Evolutionary conservation across 1,139 yeast genomes (phyloP).

Genomic region (Geotrichum australiense): DNA sequence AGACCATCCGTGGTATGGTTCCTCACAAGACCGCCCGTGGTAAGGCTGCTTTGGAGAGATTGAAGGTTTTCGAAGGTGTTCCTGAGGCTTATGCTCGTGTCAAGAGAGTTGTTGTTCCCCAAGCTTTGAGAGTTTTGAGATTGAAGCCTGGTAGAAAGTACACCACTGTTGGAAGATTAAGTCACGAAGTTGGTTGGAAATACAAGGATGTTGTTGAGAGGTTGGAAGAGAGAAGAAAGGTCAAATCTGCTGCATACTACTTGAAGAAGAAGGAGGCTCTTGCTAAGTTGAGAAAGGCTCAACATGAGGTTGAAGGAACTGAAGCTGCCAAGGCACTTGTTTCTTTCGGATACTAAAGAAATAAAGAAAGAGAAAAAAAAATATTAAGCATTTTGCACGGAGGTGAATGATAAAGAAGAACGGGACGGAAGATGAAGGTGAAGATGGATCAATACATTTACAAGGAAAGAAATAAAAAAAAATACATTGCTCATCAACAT

Average conservation of each 20-base stretch:
- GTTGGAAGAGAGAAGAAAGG: conserved; percentile 99
- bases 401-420: too few species aligned
- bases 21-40: conserved; percentile 99
- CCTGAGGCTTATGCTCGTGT: conserved; percentile 99
- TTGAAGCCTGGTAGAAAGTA: conserved; percentile 99
- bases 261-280: conserved; percentile 96
- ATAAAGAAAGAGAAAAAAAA: too few species aligned
- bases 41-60: conserved; percentile 98
- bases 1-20: conserved; percentile 99
- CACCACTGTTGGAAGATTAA: conserved; percentile 96
- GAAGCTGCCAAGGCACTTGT: conserved; percentile 16
- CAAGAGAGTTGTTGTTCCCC: conserved; percentile 99
- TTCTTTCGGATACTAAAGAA: conserved; percentile 17
- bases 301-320: conserved; percentile 15
- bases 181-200: conserved; percentile 98
- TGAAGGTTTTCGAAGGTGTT: conserved; percentile 98
- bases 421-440: too few species aligned
- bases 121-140: conserved; percentile 98
- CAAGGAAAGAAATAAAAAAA: too few species aligned
- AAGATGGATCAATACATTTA: too few species aligned
- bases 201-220: conserved; percentile 97
- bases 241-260: conserved; percentile 97
- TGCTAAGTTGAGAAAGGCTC: conserved; percentile 81
- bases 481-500: too few species aligned
- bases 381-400: too few species aligned